These are phyloP conservation scores for Curvularia sp. DNA, from an alignment of 2,329 filamentous ascomycete genomes.

Conservation along the genomic window DNA sequence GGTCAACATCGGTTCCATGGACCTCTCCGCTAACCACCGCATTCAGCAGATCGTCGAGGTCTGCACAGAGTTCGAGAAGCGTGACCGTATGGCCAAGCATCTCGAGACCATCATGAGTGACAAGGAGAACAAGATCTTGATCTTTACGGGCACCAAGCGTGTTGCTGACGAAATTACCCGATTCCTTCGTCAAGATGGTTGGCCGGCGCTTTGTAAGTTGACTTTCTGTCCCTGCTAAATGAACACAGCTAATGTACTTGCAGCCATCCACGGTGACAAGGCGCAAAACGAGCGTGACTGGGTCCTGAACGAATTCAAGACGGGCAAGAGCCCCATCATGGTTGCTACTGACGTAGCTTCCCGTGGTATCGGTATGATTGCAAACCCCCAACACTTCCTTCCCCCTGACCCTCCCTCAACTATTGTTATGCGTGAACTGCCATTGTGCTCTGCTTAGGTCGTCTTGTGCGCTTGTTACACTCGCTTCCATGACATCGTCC, in stretches of 20 bases:
- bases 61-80: slow-evolving; percentile 95
- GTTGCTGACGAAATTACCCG: slow-evolving; percentile 97
- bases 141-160: slow-evolving; percentile 87
- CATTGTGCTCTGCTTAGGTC: slow-evolving; percentile 87
- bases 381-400: slow-evolving; percentile 60
- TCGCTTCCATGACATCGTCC: slow-evolving; percentile 90
- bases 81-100: slow-evolving; percentile 95
- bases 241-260: slow-evolving; percentile 48
- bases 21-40: slow-evolving; percentile 94
- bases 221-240: neutral
- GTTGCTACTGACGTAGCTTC: slow-evolving; percentile 99
- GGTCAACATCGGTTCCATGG: slow-evolving; percentile 97
- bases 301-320: slow-evolving; percentile 99
- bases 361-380: slow-evolving; percentile 99
- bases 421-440: slow-evolving; percentile 67
- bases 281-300: slow-evolving; percentile 99
- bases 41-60: slow-evolving; percentile 99
- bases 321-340: slow-evolving; percentile 99
- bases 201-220: slow-evolving; percentile 89
- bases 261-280: slow-evolving; percentile 98
- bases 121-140: slow-evolving; percentile 91
- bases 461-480: slow-evolving; percentile 76
- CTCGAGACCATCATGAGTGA: slow-evolving; percentile 98
- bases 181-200: slow-evolving; percentile 96
- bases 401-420: slow-evolving; percentile 46